Percentiles rank a stretch among this genome's conserved stretches.
Conservation (phyloP, 371 early-diverging fungal species). For the Saksenaea vasiformis region DNA sequence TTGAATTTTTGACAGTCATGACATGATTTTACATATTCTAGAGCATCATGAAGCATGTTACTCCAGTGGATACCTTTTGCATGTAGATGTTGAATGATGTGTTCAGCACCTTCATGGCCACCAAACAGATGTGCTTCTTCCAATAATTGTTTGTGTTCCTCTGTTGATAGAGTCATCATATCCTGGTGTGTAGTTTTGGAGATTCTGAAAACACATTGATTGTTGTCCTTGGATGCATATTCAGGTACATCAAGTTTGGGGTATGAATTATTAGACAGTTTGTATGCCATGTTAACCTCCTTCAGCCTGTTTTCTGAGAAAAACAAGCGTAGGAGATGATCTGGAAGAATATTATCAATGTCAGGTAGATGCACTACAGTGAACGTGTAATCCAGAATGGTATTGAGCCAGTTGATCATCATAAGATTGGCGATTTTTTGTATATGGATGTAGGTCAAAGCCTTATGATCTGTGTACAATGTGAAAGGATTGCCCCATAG, state of each 20-base stretch:
- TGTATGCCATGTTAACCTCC: not conserved
- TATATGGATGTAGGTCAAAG: constrained; percentile 18
- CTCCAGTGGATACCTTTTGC: not conserved
- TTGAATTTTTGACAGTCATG: constrained; percentile 16
- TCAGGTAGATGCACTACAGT: constrained; percentile 23
- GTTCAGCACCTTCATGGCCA: not conserved
- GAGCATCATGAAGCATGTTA: constrained; percentile 9
- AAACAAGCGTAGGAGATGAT: not conserved
- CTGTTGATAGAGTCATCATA: not conserved
- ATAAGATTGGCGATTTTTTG: constrained; percentile 26
- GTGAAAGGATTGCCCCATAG: constrained; percentile 30
- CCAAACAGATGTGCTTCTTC: not conserved
- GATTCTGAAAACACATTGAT: no score
- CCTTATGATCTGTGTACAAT: constrained; percentile 25
- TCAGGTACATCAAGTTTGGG: no score
- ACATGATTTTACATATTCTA: constrained; percentile 8
- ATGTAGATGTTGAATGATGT: not conserved
- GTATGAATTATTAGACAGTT: no score
- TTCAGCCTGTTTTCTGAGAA: not conserved
- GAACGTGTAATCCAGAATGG: constrained; percentile 24
- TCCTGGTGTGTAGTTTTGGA: not conserved
- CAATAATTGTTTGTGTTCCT: not conserved
- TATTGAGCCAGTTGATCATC: constrained; percentile 29
- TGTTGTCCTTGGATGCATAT: no score
- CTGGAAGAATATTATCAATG: constrained; percentile 12